Conservation (phyloP, 2,329 filamentous ascomycete genomes). For the Pseudogymnoascus sp. region DNA sequence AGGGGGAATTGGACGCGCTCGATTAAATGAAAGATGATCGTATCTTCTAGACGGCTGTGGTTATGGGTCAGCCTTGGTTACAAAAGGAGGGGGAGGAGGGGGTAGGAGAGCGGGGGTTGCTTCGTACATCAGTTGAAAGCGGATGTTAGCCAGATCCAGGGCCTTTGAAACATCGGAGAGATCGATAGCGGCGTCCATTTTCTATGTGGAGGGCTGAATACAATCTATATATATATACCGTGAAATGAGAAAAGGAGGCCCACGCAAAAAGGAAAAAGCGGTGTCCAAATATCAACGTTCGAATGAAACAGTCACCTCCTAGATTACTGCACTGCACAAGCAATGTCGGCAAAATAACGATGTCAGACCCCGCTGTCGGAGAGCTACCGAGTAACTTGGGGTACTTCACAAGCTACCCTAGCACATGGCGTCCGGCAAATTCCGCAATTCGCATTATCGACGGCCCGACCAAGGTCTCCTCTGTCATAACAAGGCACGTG, state of each 20-base stretch:
- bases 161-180: conserved; percentile 78
- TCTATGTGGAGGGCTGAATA: conserved; percentile 16
- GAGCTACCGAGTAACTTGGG: background rate
- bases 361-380: background rate
- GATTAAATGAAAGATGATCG: conserved; percentile 93
- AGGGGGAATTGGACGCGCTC: conserved; percentile 96
- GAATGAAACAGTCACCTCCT: background rate
- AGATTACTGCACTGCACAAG: background rate
- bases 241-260: background rate
- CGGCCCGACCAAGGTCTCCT: background rate
- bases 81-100: background rate
- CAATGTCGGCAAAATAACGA: background rate
- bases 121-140: conserved; percentile 82
- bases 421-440: background rate
- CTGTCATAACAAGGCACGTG: conserved; percentile 9
- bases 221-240: background rate
- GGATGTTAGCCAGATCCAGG: conserved; percentile 83
- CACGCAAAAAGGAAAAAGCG: background rate
- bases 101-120: no score
- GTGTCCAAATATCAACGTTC: background rate
- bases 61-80: conserved; percentile 10
- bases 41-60: conserved; percentile 84
- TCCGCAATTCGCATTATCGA: background rate
- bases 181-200: conserved; percentile 87
- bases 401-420: conserved; percentile 5